Evolutionary conservation across 169 alveolate genomes (phyloP), one percentile per base, ranked within the genome.

Genomic region (Neospora caninum): DNA sequence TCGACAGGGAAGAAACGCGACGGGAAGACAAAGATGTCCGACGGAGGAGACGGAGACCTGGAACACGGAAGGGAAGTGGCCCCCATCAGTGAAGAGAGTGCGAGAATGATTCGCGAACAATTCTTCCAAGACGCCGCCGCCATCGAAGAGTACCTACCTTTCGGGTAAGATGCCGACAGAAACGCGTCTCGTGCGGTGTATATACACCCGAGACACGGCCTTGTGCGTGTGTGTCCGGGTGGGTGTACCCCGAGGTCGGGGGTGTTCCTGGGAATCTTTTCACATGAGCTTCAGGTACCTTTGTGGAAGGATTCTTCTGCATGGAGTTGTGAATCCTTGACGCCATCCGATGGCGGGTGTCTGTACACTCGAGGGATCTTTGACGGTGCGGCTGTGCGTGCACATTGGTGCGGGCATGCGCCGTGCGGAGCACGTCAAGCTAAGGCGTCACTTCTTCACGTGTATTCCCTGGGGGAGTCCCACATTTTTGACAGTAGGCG

Each of bases 91-190:
- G 86, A 78, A 78, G 86, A 78, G 22, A 29, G 18, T 25, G 86
- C 86, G 39, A 20, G 45, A 25, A 38, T 25, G 67, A 41, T 82
- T 38, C 36, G 64, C 31, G 69, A 82, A 9, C 58, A 82, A 36
- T 82, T 82, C 89, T 27, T 29, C 67, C 34, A 22, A 29, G 89
- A 82, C 53, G 69, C 89, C 20, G 69, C 34, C 2, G 89, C 89
- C 36, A 29, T 82, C 16, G 89, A 82, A 29, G 67, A 82, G 39
- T 82, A 41, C 38, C 69, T 82, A 31, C 89, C 89, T 1, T 82
- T 82, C 89, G 89, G 89, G 89, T 82, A 41, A 82, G 89, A 27
- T 0, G 1, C 45, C 88, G 34, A 49, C 58, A 7, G 22, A 13
- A 49, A 13, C 80, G 38, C 80, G 41, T 9, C 41, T 49, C 58